A percentile compares a stretch with the other conserved stretches of the same genome.
Conservation (phyloP, 495 filamentous ascomycete genomes). For the Aspergillus nidulans region DNA sequence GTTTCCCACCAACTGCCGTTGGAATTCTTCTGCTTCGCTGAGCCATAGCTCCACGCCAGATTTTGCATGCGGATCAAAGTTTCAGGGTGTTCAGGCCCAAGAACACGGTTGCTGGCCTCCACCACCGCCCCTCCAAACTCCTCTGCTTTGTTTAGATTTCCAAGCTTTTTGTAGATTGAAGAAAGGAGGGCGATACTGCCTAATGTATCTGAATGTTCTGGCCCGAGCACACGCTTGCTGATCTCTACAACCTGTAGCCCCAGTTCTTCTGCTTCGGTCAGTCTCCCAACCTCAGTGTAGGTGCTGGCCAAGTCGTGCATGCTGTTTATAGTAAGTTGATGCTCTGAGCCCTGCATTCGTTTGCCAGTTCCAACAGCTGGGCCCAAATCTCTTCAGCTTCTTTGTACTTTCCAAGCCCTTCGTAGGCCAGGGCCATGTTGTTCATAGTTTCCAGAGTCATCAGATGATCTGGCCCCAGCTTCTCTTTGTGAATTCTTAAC, state of each 20-base stretch:
- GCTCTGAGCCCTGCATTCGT: background rate
- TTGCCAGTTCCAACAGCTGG: background rate
- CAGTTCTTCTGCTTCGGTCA: constrained; percentile 8
- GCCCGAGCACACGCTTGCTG: background rate
- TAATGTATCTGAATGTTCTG: background rate
- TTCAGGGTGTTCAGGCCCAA: constrained; percentile 25
- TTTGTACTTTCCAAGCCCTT: background rate
- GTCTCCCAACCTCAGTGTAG: background rate
- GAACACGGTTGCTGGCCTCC: constrained; percentile 9
- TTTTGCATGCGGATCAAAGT: no score
- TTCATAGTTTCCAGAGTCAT: background rate
- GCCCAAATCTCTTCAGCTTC: constrained; percentile 4
- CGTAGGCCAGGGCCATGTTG: background rate
- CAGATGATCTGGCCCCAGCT: background rate
- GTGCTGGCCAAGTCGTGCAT: background rate
- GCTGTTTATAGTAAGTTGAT: background rate
- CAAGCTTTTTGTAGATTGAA: constrained; percentile 19
- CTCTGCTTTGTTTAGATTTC: constrained; percentile 33
- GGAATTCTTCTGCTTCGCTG: no score
- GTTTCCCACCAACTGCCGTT: no score
- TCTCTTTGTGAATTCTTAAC: background rate
- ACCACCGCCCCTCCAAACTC: constrained; percentile 15
- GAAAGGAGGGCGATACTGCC: no score
- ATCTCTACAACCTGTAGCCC: background rate
- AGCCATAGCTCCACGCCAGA: no score